phyloP scores from a whole-genome alignment of 1,139 yeast genomes.

The Casaregolazyma lundiana region DNA sequence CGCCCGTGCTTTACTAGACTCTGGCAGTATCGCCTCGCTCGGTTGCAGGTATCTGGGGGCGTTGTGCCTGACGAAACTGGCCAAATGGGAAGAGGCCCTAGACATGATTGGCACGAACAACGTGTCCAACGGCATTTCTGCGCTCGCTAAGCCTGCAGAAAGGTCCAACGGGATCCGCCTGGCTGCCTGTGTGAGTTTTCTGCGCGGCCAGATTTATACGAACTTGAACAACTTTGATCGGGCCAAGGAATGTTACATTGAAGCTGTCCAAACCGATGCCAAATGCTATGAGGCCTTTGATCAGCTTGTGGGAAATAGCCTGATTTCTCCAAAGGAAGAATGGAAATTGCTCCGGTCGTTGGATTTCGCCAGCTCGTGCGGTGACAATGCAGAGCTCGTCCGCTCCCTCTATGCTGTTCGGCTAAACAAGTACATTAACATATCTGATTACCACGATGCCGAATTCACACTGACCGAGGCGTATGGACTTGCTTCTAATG shows the following conservation, averaged over 20 bases:
- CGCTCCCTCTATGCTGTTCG: constrained; percentile 70
- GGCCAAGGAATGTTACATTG: constrained; percentile 85
- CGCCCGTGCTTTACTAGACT: constrained; percentile 48
- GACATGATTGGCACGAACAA: constrained; percentile 81
- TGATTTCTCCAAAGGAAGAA: constrained; percentile 77
- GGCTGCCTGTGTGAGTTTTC: constrained; percentile 81
- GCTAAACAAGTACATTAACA: constrained; percentile 67
- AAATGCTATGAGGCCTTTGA: constrained; percentile 93
- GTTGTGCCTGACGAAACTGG: constrained; percentile 65
- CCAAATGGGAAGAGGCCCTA: constrained; percentile 83
- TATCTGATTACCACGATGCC: constrained; percentile 58
- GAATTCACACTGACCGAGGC: constrained; percentile 64
- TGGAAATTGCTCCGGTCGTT: constrained; percentile 70
- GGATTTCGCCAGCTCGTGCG: constrained; percentile 64
- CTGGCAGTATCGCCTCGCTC: constrained; percentile 39
- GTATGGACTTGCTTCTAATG: constrained; percentile 61
- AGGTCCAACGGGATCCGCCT: constrained; percentile 65
- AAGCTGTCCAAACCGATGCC: constrained; percentile 82
- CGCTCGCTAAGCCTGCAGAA: neutral
- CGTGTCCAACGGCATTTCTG: constrained; percentile 46
- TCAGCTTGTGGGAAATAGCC: constrained; percentile 65
- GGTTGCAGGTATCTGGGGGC: constrained; percentile 84
- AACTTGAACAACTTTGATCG: constrained; percentile 78
- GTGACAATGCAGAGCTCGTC: constrained; percentile 76
- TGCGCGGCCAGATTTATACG: constrained; percentile 80